Conservation (phyloP, 768 basidiomycete species). For the Lentinus brumalis region DNA sequence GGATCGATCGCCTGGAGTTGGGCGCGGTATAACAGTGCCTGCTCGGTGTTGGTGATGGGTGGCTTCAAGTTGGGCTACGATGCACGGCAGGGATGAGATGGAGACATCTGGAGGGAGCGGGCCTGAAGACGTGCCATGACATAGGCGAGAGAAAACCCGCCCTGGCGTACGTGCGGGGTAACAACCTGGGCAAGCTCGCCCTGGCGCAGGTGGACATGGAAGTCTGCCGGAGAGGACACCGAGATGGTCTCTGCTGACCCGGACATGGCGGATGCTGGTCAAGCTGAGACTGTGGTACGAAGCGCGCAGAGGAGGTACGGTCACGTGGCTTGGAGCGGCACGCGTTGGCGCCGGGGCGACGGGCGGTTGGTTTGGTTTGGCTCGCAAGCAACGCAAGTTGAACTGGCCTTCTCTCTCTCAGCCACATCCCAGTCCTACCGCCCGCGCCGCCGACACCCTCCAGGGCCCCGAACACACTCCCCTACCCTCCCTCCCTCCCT, state of each 20-base stretch:
- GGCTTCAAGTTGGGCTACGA: conserved; percentile 88
- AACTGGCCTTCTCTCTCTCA: conserved; percentile 7
- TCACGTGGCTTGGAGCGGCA: conserved; percentile 12
- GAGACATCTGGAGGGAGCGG: neutral
- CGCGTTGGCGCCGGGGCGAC: conserved; percentile 20
- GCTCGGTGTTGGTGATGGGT: conserved; percentile 80
- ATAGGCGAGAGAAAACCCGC: conserved; percentile 91
- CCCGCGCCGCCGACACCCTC: conserved; percentile 1
- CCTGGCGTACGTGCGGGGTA: conserved; percentile 84
- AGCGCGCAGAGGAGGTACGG: conserved; percentile 7
- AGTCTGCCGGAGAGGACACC: conserved; percentile 77
- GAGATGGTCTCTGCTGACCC: conserved; percentile 41
- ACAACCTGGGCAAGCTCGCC: conserved; percentile 81
- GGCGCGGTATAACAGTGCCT: conserved; percentile 79
- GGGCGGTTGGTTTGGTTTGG: conserved; percentile 20
- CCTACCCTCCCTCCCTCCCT: neutral
- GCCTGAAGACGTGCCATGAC: conserved; percentile 73
- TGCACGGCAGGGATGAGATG: conserved; percentile 6
- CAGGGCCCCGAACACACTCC: conserved; percentile 10
- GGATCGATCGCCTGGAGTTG: conserved; percentile 76
- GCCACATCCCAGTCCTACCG: conserved; percentile 8
- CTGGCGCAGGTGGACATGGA: conserved; percentile 96
- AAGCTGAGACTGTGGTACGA: neutral
- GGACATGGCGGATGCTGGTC: conserved; percentile 28
- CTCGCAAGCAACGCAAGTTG: conserved; percentile 17